A percentile compares a stretch with the other conserved stretches of the same genome.
Conservation (phyloP, 495 filamentous ascomycete species). For the Xylona heveae region DNA sequence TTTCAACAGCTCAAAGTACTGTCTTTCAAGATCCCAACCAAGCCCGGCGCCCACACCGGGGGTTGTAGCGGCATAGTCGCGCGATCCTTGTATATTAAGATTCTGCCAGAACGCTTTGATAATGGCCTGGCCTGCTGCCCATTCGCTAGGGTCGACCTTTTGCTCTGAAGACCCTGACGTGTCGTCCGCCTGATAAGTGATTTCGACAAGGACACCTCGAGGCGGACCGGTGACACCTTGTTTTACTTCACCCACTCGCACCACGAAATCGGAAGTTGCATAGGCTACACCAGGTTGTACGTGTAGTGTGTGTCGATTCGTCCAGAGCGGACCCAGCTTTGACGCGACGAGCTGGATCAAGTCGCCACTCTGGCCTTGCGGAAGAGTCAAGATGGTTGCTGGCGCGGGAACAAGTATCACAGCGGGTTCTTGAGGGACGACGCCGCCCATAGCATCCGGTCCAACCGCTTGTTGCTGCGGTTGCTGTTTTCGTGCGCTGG, state of each 20-base stretch:
- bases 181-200: constrained; percentile 23
- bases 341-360: not conserved
- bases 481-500: too few relatives aligned
- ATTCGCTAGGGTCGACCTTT: too few relatives aligned
- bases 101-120: not conserved
- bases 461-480: too few relatives aligned
- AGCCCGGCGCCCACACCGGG: too few relatives aligned
- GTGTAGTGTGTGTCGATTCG: constrained; percentile 19
- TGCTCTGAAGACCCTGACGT: constrained; percentile 15
- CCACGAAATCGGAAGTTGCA: constrained; percentile 23
- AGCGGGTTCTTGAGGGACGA: too few relatives aligned
- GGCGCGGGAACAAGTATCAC: too few relatives aligned
- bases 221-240: constrained; percentile 18
- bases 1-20: too few relatives aligned
- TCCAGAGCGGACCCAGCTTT: constrained; percentile 18
- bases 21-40: too few relatives aligned
- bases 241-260: constrained; percentile 23
- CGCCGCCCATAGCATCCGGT: too few relatives aligned
- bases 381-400: too few relatives aligned
- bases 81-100: not conserved
- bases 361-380: not conserved
- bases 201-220: constrained; percentile 22
- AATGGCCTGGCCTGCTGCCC: too few relatives aligned
- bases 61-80: not conserved
- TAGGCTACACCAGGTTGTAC: constrained; percentile 22